phyloP scores from a whole-genome alignment of 331 rosid genomes.

The Arachis monticola region DNA sequence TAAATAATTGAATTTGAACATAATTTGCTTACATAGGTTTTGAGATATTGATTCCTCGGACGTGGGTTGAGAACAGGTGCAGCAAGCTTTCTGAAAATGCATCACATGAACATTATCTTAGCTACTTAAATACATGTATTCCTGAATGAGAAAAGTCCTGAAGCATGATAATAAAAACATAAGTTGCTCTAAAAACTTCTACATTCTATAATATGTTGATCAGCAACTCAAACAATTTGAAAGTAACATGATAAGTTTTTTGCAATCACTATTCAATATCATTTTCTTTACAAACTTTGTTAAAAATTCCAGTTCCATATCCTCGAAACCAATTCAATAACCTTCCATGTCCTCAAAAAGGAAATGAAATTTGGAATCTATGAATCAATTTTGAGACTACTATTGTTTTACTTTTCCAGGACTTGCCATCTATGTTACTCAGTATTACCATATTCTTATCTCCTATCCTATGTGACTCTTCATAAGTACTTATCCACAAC shows the following conservation, averaged over 20 bases:
- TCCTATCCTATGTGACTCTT: conserved; percentile 9
- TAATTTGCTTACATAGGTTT: conserved; percentile 76
- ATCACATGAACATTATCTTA: conserved; percentile 36
- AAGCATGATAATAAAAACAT: conserved; percentile 12
- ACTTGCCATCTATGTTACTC: background rate
- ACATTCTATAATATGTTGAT: conserved; percentile 30
- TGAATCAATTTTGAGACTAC: conserved; percentile 5
- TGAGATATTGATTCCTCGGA: conserved; percentile 85
- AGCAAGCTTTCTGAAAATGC: conserved; percentile 84
- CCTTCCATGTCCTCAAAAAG: conserved; percentile 8
- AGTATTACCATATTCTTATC: conserved; percentile 10
- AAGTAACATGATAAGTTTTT: background rate
- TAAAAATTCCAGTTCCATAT: conserved; percentile 4
- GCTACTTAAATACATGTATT: conserved; percentile 29
- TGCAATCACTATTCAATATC: conserved; percentile 5
- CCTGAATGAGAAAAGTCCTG: background rate
- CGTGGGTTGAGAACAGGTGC: conserved; percentile 74
- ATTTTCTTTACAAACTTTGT: background rate
- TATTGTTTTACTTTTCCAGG: background rate
- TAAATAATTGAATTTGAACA: conserved; percentile 24
- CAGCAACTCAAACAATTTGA: conserved; percentile 20
- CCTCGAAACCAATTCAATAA: conserved; percentile 10
- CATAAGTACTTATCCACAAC: conserved; percentile 17
- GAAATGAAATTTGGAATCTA: background rate
- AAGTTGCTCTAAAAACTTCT: conserved; percentile 13